These are phyloP conservation scores for Thermothelomyces thermophilus DNA, from an alignment of 2,329 filamentous ascomycete species.

Conservation along the genomic window DNA sequence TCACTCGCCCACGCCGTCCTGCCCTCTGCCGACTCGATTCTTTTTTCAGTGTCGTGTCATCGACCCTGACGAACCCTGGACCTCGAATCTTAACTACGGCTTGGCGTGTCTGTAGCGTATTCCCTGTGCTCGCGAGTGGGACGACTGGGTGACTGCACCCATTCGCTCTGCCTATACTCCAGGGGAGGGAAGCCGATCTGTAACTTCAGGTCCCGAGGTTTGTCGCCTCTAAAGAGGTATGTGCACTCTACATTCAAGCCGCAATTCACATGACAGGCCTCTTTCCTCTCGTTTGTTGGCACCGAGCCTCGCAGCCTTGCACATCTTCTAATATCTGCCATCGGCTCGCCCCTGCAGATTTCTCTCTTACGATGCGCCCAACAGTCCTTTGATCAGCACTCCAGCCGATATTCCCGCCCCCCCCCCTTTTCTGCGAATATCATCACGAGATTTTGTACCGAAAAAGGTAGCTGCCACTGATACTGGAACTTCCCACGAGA, in stretches of 20 bases:
- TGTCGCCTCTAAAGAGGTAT: neutral
- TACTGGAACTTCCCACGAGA: neutral
- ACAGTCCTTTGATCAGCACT: slow-evolving; percentile 15
- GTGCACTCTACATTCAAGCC: neutral
- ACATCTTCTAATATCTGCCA: slow-evolving; percentile 6
- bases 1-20: slow-evolving; percentile 6
- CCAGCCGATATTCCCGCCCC: slow-evolving; percentile 6
- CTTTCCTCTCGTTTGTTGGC: neutral
- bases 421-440: too few species aligned
- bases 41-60: too few species aligned
- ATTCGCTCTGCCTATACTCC: neutral
- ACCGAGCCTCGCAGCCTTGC: neutral
- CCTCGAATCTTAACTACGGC: slow-evolving; percentile 1
- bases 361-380: slow-evolving; percentile 19
- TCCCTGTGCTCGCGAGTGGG: neutral
- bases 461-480: neutral
- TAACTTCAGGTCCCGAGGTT: neutral
- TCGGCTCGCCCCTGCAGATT: slow-evolving; percentile 1
- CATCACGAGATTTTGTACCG: neutral
- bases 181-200: neutral
- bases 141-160: neutral
- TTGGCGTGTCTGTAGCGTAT: slow-evolving; percentile 3
- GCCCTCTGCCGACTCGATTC: too few species aligned
- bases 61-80: too few species aligned
- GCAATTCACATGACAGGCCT: neutral